Conservation (phyloP, 768 basidiomycete genomes). For the Daedalea quercina region DNA sequence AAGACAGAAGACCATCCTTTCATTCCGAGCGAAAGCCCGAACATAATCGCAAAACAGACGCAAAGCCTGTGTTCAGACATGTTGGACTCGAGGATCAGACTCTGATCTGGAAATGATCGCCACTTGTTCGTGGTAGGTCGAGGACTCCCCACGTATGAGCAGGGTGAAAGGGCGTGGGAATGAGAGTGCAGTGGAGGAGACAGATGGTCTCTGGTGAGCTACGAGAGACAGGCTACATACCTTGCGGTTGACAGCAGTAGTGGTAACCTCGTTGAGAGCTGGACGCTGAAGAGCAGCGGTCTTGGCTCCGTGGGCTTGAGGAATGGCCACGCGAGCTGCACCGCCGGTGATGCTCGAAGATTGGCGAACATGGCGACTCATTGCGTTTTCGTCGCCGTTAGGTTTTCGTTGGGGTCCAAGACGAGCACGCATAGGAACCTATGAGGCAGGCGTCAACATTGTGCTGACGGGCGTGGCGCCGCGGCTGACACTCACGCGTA, state of each 20-base stretch:
- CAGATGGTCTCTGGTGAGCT: too few species aligned
- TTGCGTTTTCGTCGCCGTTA: constrained; percentile 77
- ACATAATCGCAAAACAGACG: too few species aligned
- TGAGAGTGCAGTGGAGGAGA: too few species aligned
- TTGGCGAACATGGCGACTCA: constrained; percentile 60
- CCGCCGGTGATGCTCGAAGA: constrained; percentile 42
- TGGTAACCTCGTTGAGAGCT: constrained; percentile 78
- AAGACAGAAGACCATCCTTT: too few species aligned
- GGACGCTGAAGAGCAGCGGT: constrained; percentile 50
- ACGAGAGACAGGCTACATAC: constrained; percentile 26
- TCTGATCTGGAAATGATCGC: too few species aligned
- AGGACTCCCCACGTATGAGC: too few species aligned
- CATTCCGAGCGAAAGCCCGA: too few species aligned
- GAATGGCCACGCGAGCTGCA: constrained; percentile 38
- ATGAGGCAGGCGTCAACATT: constrained; percentile 5
- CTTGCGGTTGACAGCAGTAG: constrained; percentile 71
- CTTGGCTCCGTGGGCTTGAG: constrained; percentile 47
- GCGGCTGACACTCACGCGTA: constrained; percentile 1
- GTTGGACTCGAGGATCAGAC: too few species aligned
- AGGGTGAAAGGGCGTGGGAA: too few species aligned
- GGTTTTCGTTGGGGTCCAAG: constrained; percentile 54
- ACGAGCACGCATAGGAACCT: constrained; percentile 67
- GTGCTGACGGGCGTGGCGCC: neutral
- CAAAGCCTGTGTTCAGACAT: too few species aligned
- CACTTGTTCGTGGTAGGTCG: too few species aligned